Conservation (phyloP, 139 green algal species). For the Chlorella sp. region DNA sequence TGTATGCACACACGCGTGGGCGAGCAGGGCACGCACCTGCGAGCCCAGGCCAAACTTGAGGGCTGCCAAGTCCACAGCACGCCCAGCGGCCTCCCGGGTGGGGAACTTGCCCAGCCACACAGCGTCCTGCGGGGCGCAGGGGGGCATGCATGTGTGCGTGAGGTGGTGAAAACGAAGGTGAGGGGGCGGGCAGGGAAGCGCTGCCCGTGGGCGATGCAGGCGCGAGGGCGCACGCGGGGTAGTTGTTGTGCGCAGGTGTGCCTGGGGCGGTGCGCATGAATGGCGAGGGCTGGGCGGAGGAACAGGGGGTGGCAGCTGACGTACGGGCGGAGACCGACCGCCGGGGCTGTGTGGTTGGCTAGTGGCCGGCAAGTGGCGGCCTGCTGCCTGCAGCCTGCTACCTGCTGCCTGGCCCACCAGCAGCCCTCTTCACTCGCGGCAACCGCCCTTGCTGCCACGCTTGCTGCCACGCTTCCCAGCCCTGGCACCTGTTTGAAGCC, state of each 20-base stretch:
- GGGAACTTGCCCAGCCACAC: slow-evolving; percentile 46
- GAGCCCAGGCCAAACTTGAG: slow-evolving; percentile 28
- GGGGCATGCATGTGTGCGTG: background rate
- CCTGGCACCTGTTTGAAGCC: slow-evolving; percentile 1
- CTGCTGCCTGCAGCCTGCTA: no score
- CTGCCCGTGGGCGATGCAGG: background rate
- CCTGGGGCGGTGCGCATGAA: no score
- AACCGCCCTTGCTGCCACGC: no score
- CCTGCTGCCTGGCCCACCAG: no score
- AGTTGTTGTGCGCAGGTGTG: no score
- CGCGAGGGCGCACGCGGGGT: background rate
- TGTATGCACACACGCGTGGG: background rate
- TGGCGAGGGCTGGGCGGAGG: no score
- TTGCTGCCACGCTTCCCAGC: no score
- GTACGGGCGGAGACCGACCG: no score
- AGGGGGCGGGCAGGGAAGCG: background rate
- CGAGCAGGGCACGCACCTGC: background rate
- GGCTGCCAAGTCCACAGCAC: slow-evolving; percentile 40
- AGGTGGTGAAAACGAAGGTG: background rate
- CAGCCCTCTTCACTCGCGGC: no score
- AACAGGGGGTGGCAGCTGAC: no score
- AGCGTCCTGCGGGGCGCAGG: background rate
- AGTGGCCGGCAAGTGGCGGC: no score
- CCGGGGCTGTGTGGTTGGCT: no score
- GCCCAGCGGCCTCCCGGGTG: slow-evolving; percentile 33